Percentiles rank a stretch among this genome's conserved stretches.
Evolutionary conservation across 1,284 basidiomycete genomes (phyloP).

Genomic region (Flammula alnicola): DNA sequence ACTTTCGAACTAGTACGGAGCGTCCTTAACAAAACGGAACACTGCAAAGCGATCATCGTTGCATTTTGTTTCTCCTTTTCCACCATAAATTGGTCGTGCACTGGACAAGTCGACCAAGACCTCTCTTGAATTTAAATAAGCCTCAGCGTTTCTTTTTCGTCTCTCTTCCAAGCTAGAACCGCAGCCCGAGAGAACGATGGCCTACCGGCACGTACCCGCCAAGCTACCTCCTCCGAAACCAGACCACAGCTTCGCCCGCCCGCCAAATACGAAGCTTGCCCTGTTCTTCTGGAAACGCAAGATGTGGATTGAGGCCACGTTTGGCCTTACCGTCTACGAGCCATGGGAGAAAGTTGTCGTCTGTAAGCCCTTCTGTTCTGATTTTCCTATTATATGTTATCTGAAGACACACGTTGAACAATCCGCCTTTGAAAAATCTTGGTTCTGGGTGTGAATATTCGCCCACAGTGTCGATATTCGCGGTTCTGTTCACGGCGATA

Average conservation of each 20-base stretch:
- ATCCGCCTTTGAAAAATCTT: background rate
- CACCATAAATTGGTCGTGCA: no score
- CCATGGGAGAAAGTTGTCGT: slow-evolving; percentile 34
- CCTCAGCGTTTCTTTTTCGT: no score
- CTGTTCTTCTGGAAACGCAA: slow-evolving; percentile 34
- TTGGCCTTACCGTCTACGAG: slow-evolving; percentile 29
- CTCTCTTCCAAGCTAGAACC: no score
- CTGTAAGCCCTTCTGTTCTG: slow-evolving; percentile 24
- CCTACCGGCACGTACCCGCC: no score
- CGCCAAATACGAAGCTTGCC: slow-evolving; percentile 28
- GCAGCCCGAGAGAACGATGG: no score
- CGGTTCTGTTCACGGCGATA: slow-evolving; percentile 27
- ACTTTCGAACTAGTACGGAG: no score
- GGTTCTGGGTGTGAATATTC: background rate
- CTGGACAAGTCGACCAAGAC: no score
- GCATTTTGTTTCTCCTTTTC: no score
- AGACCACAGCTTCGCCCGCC: slow-evolving; percentile 25
- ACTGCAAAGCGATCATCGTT: no score
- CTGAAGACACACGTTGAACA: background rate
- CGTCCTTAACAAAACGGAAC: no score
- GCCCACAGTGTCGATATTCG: slow-evolving; percentile 11
- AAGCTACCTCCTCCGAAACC: slow-evolving; percentile 29
- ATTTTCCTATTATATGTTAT: no score
- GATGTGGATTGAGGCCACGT: slow-evolving; percentile 36
- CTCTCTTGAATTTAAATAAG: no score